Percentiles rank a stretch among this genome's conserved stretches.
These are phyloP conservation scores for Protomyces lactucae-debilis DNA, from an alignment of 1,139 yeast genomes.

Conservation along the genomic window DNA sequence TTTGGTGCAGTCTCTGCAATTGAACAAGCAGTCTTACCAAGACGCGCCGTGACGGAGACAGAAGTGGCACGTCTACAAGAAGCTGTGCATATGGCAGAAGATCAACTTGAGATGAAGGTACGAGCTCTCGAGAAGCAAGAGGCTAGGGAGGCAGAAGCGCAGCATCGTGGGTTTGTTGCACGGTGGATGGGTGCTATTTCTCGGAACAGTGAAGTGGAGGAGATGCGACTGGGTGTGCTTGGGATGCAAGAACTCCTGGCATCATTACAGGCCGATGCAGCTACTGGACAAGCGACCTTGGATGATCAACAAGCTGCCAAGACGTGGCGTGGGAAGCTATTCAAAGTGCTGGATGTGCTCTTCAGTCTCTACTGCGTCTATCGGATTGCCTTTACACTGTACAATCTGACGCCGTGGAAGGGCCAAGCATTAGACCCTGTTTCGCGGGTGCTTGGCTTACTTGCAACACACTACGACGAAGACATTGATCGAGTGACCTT, in stretches of 20 bases:
- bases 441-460: constrained; percentile 32
- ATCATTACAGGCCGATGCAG: constrained; percentile 38
- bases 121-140: constrained; percentile 1
- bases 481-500: constrained; percentile 52
- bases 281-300: constrained; percentile 35
- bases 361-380: constrained; percentile 64
- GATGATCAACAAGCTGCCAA: constrained; percentile 35
- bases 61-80: constrained; percentile 41
- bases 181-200: constrained; percentile 36
- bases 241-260: constrained; percentile 37
- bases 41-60: constrained; percentile 36
- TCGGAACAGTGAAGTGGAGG: constrained; percentile 27
- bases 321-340: constrained; percentile 39
- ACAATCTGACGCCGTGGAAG: constrained; percentile 37
- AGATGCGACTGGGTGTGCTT: constrained; percentile 40
- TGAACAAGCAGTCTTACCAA: constrained; percentile 39
- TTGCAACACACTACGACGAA: constrained; percentile 48
- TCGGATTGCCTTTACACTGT: constrained; percentile 49
- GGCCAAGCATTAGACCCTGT: constrained; percentile 31
- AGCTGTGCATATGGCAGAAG: constrained; percentile 41
- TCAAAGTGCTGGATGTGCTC: constrained; percentile 35
- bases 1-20: constrained; percentile 72
- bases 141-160: constrained; percentile 29
- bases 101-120: constrained; percentile 38
- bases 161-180: constrained; percentile 29